A percentile compares a stretch with the other conserved stretches of the same genome.
Conservation (phyloP, 2,329 filamentous ascomycete genomes). For the Sclerotinia nivalis region DNA sequence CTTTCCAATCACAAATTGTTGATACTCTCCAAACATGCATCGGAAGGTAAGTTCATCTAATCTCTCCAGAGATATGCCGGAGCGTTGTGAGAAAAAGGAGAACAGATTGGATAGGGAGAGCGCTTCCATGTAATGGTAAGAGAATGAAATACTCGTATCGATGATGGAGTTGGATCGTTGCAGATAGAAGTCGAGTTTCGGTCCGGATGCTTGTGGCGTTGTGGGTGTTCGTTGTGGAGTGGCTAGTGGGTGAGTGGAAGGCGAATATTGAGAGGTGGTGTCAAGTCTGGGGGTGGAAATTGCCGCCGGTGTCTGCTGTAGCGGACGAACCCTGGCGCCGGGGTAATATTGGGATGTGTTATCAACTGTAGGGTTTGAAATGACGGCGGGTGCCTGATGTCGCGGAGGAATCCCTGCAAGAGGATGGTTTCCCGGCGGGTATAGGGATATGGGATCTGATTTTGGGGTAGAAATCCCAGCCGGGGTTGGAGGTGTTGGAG, state of each 20-base stretch:
- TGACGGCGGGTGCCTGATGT: background rate
- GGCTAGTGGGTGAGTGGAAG: background rate
- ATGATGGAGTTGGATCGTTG: slow-evolving; percentile 4
- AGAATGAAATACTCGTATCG: slow-evolving; percentile 7
- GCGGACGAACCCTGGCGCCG: background rate
- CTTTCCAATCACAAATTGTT: slow-evolving; percentile 17
- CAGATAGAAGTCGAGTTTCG: slow-evolving; percentile 22
- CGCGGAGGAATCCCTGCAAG: background rate
- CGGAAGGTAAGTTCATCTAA: slow-evolving; percentile 16
- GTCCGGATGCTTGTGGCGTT: background rate
- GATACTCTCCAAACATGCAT: slow-evolving; percentile 23
- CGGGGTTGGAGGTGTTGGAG: slow-evolving; percentile 11
- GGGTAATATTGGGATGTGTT: background rate
- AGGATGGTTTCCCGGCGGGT: background rate
- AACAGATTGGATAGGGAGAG: slow-evolving; percentile 11
- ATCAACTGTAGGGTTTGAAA: background rate
- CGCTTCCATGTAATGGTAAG: slow-evolving; percentile 3
- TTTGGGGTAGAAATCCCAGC: background rate
- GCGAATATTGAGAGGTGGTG: background rate
- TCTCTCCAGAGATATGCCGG: background rate
- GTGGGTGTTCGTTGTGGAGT: slow-evolving; percentile 17
- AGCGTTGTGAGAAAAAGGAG: slow-evolving; percentile 15
- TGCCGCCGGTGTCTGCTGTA: background rate
- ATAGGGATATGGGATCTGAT: background rate
- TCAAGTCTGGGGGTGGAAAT: background rate